Percentiles rank a stretch among this genome's conserved stretches.
phyloP scores from a whole-genome alignment of 345 rosid genomes.

The Pistacia vera region DNA sequence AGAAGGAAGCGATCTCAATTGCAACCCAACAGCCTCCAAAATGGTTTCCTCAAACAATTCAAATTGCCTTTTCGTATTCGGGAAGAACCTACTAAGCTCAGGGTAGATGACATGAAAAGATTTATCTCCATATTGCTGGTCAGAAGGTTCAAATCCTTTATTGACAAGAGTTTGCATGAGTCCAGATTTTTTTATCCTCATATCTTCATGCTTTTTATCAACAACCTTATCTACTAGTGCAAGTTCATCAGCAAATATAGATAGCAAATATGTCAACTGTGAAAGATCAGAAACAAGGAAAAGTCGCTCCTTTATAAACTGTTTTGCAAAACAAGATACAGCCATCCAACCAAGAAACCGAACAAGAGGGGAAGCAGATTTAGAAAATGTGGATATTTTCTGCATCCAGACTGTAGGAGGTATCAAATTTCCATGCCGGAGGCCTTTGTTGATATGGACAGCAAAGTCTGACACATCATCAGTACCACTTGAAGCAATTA shows the following conservation, averaged over 20 bases:
- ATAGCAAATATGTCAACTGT: slow-evolving; percentile 58
- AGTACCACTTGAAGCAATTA: slow-evolving; percentile 66
- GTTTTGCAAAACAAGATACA: slow-evolving; percentile 64
- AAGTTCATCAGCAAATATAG: slow-evolving; percentile 75
- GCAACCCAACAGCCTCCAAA: slow-evolving; percentile 82
- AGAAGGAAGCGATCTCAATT: slow-evolving; percentile 62
- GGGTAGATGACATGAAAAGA: slow-evolving; percentile 67
- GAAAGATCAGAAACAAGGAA: slow-evolving; percentile 71
- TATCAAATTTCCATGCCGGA: slow-evolving; percentile 56
- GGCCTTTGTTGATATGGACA: slow-evolving; percentile 34
- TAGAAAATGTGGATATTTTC: slow-evolving; percentile 61
- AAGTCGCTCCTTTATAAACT: slow-evolving; percentile 49
- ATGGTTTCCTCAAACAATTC: slow-evolving; percentile 68
- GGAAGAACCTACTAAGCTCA: slow-evolving; percentile 64
- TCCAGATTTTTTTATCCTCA: slow-evolving; percentile 30
- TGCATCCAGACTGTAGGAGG: slow-evolving; percentile 73
- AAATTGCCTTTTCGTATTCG: slow-evolving; percentile 68
- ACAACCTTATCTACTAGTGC: slow-evolving; percentile 45
- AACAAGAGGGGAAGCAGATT: slow-evolving; percentile 60
- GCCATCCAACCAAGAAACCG: slow-evolving; percentile 96
- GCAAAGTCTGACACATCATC: slow-evolving; percentile 51
- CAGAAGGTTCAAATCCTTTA: slow-evolving; percentile 34
- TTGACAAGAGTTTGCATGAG: slow-evolving; percentile 18
- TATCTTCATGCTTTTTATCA: slow-evolving; percentile 38
- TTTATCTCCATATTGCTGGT: slow-evolving; percentile 31